Base-by-base conservation (phyloP, 2,329 filamentous ascomycete species). In the Pezicula carpinea region DNA sequence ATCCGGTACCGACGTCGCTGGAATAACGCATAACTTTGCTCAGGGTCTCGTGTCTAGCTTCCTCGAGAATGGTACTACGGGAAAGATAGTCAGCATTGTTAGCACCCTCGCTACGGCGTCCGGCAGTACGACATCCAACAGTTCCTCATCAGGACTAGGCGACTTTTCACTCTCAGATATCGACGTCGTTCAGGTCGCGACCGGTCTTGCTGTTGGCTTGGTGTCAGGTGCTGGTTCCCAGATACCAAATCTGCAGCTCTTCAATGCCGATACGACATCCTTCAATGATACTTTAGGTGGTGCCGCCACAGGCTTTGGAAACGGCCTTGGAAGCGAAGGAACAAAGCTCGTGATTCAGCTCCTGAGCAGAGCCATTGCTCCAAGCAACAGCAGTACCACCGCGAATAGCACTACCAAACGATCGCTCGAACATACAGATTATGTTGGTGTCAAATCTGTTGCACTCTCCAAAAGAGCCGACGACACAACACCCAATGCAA, bases 221-320 rank as follows among this genome's bases (percentile, higher is more conserved):
- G 31, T 69, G 0, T 59, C 63, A 21, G 66, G 66, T n/a, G 63
- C 60, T 0, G 59, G 60, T 3, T 40, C 38, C 11, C 18, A 22
- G n/a, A 15, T 40, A 14, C 64, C 66, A 23, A 62, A 62, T 4
- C 56, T 69, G 15, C 51, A 61, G 40, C 56, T 54, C 15, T 58
- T 66, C 43, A 48, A 55, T 1, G 56, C 62, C 8, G 56, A 54
- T 18, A 60, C 55, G 17, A 48, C 66, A 5, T 43, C 47, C 4
- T 68, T 66, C 23, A 56, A 69, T 46, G 66, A 69, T 48, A 60
- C 63, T 1, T 49, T 67, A 15, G 59, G 58, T 14, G 66, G 67
- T 11, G 65, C 62, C 10, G 63, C 65, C 0, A 57, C 58, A 15
- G 66, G 66, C 0, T 63, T 69, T 22, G 67, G 65, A 6, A 59